Base-by-base conservation (phyloP, 2,329 filamentous ascomycete genomes). In the Aphanoascus verrucosus region DNA sequence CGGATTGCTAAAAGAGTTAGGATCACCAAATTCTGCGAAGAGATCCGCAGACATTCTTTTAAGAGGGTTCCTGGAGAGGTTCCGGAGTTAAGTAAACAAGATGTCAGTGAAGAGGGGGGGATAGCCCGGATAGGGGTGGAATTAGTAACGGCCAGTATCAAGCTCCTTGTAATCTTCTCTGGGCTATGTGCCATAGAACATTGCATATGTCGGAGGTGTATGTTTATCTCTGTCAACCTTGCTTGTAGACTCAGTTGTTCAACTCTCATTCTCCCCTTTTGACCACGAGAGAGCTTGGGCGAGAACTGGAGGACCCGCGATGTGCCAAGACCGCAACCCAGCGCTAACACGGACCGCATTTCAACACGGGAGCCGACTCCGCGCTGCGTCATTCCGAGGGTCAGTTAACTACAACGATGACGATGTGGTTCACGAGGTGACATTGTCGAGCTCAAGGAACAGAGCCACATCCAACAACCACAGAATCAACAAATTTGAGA, bases 11-110 rank as follows among this genome's bases (percentile, higher is more conserved):
- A 19, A 32, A 15, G 50, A 20, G 19, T 11, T 46, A 41, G 50
- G 55, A 31, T 37, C 34, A 32, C 67, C 73, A 62, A 80, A 80
- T 56, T 73, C 77, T 55, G 74, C 75, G 44, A 77, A 70, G 19
- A 80, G 67, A 60, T 80, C 77, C 53, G 74, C 72, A 49, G 77
- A 79, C 77, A 79, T 79, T 40, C 12, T 47, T 32, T 11, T 19
- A 12, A 11, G 11, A 3, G 5, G 31, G 15, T 9, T 9, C 14
- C 20, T 31, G 5, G 9, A 11, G 12, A 47, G 23, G n/a, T 14
- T 9, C 7, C 23, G 23, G 32, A 8, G 14, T 15, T 34, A 23
- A 12, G 15, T 28, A 28, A 28, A 28, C 23, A 3, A 28, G 7
- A 7, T 28, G 23, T n/a, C 38, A 14, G n/a, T 17, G 9, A 3